A percentile compares a stretch with the other conserved stretches of the same genome.
phyloP scores from a whole-genome alignment of 2,329 filamentous ascomycete species.

The Pleomassaria siparia region DNA sequence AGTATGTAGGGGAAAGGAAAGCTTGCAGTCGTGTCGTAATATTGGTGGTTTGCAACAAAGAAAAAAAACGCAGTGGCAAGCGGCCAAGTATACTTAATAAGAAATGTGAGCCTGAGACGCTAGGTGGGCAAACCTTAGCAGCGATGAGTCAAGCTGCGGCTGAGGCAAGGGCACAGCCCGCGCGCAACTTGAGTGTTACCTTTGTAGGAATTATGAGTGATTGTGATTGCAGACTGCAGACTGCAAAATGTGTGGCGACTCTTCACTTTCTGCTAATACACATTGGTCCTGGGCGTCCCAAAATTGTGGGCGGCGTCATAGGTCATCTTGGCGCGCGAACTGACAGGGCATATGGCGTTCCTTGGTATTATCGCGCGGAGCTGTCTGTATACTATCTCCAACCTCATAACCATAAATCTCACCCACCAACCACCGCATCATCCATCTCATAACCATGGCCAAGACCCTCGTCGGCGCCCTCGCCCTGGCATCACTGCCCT shows the following conservation, averaged over 20 bases:
- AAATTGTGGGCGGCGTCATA: conserved; percentile 6
- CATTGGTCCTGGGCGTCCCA: no score
- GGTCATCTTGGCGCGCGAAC: background rate
- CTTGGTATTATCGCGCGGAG: conserved; percentile 7
- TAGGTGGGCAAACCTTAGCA: background rate
- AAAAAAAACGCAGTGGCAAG: conserved; percentile 3
- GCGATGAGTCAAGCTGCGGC: conserved; percentile 1
- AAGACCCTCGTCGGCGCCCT: conserved; percentile 52
- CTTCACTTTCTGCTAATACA: background rate
- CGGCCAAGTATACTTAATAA: background rate
- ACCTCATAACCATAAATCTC: conserved; percentile 17
- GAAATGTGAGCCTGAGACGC: background rate
- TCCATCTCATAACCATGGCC: conserved; percentile 33
- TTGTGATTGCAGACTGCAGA: background rate
- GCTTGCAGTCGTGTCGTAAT: background rate
- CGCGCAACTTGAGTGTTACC: background rate
- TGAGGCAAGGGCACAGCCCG: background rate
- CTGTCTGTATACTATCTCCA: conserved; percentile 15
- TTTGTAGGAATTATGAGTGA: background rate
- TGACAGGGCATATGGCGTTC: conserved; percentile 8
- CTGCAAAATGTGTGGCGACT: background rate
- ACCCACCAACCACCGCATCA: conserved; percentile 3
- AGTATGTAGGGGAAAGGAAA: conserved; percentile 17
- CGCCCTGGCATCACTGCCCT: conserved; percentile 55
- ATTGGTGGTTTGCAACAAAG: background rate